phyloP scores from a whole-genome alignment of 495 filamentous ascomycete species.

The Rhypophila decipiens region DNA sequence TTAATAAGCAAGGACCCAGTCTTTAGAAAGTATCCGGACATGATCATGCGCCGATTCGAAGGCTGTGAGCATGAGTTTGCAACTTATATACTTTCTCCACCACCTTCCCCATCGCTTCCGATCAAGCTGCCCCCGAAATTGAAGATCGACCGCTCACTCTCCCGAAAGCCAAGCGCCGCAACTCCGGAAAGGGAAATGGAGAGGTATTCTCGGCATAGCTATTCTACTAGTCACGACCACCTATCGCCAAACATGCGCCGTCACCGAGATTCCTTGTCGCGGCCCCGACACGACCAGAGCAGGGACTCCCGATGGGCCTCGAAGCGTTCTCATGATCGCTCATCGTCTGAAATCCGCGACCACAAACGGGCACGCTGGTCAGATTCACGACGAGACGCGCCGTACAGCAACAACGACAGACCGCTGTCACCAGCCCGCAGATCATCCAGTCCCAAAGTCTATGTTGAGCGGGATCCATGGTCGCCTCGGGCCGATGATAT shows the following conservation, averaged over 20 bases:
- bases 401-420: too few relatives aligned
- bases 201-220: neutral
- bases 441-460: too few relatives aligned
- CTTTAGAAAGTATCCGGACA: slow-evolving; percentile 30
- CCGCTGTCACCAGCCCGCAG: too few relatives aligned
- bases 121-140: slow-evolving; percentile 22
- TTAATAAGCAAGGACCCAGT: slow-evolving; percentile 39
- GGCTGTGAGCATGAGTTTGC: slow-evolving; percentile 15
- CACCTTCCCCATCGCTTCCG: slow-evolving; percentile 16
- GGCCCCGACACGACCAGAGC: slow-evolving; percentile 2
- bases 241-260: neutral
- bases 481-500: slow-evolving; percentile 21
- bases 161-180: too few relatives aligned
- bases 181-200: neutral
- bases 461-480: slow-evolving; percentile 17
- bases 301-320: neutral
- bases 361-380: too few relatives aligned
- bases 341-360: too few relatives aligned
- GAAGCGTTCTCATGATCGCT: slow-evolving; percentile 17
- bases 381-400: too few relatives aligned
- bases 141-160: slow-evolving; percentile 5
- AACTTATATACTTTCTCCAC: slow-evolving; percentile 12
- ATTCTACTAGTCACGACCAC: neutral
- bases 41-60: slow-evolving; percentile 21
- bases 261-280: neutral